Base-by-base conservation (phyloP, 1,139 yeast species). In the Magnusiomyces clavatus region DNA sequence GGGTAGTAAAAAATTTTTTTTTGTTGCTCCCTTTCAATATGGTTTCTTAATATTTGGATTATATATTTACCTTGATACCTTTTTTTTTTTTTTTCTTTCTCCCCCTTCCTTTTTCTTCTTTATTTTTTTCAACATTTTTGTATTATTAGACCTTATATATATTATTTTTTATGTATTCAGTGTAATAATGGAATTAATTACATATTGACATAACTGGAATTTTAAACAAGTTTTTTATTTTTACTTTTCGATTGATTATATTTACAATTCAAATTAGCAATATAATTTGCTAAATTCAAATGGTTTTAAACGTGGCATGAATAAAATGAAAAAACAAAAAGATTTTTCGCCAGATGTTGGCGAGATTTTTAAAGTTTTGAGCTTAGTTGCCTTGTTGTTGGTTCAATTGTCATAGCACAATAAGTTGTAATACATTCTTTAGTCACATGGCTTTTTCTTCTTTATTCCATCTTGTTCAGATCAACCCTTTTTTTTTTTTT, bases 11-110 rank as follows among this genome's bases (percentile, higher is more conserved):
- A 8, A 44, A 34, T 11, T 29, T 10, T 5, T n/a, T 46, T 49
- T 51, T 49, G 31, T 50, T 44, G 29, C 47, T 14, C 16, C 3
- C 19, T 39, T 13, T 39, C 42, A 16, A 43, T 19, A 29, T 17
- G 29, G 17, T 19, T 16, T 31, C 19, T 31, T 13, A 16, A 11
- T 14, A 11, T 16, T 43, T 29, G 12, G 4, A 11, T 31, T 29
- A 11, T 24, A 20, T 11, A 24, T 24, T 3, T 13, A 43, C 19
- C 3, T 11, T 16, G 19, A 43, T 16, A 24, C 35, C 37, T 12
- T 43, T 11, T 43, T 14, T 16, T 3, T 6, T 17, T 17, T n/a
- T 42, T 19, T 42, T 24, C 19, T 36, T 47, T 49, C 10, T 42
- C 8, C 11, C 10, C 19, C 29, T 47, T 49, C 10, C 37, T 46